Evolutionary conservation across 257 asterid species (phyloP), one percentile per base, ranked within the genome.

Genomic region (Euphrasia confusa): DNA sequence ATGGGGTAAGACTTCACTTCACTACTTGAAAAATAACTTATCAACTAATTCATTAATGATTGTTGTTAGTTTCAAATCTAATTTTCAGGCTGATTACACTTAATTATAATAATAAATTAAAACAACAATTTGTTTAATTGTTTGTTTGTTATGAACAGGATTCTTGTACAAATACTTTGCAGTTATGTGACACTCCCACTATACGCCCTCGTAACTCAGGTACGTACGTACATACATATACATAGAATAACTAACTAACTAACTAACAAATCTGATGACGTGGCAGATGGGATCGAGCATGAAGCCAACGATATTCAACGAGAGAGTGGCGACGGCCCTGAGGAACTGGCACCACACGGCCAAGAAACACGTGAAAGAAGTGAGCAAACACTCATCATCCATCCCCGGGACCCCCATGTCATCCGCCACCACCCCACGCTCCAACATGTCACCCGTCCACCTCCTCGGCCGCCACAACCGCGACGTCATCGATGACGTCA

Each of bases 191-290:
- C 95, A 1, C 96, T 93, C 37, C 97, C 99, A 12, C 90, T 89
- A 0, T 87, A 89, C 71, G 99, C 97, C 67, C 94, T 93, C 5
- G 99, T 89, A 5, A 89, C 97, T 40, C 99, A 89, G 99, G 99
- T 89, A 81, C 47, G 8, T 63, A 6, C n/a, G 13, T 7, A 7
- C 48, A 6, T 42, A 7, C n/a, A 3, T 42, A 6, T 11, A 42
- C 9, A 21, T 1, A 42, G 48, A 3, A 42, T 42, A 42, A 7
- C n/a, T 9, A 12, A 42, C n/a, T 42, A 42, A 42, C n/a, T 42
- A 30, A 2, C n/a, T 42, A 12, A 12, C 48, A 42, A 42, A 42
- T 42, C 8, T 4, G 2, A 0, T 4, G 2, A 42, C 13, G 5
- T 40, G 7, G 70, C 72, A 92, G 99, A 93, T 89, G 99, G 99